These are phyloP conservation scores for Cryptosporidium muris DNA, from an alignment of 169 alveolate species.

Conservation along the genomic window DNA sequence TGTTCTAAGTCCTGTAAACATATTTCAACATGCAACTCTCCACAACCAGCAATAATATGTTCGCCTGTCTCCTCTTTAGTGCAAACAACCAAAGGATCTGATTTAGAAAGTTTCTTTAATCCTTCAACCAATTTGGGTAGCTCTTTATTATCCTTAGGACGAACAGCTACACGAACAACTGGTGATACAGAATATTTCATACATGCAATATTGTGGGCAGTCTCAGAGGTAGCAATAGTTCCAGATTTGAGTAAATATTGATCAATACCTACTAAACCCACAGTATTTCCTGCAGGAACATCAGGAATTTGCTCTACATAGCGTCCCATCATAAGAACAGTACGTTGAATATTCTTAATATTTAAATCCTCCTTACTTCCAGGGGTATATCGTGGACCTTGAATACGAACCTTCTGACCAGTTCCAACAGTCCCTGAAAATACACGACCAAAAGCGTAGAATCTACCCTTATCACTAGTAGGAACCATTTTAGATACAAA, in stretches of 20 bases:
- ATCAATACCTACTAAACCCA: conserved; percentile 98
- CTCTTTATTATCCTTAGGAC: conserved; percentile 97
- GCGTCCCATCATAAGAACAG: conserved; percentile 99
- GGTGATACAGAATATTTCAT: conserved; percentile 99
- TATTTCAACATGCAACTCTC: conserved; percentile 99
- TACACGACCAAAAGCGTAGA: conserved; percentile 99
- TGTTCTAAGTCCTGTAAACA: conserved; percentile 98
- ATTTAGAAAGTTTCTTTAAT: conserved; percentile 94
- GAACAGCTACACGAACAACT: conserved; percentile 99
- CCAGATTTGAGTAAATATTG: conserved; percentile 97
- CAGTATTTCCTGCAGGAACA: conserved; percentile 99
- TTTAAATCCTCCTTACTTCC: conserved; percentile 97
- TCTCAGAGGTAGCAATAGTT: conserved; percentile 95
- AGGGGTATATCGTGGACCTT: conserved; percentile 98
- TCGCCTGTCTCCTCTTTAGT: conserved; percentile 98
- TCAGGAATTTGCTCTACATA: conserved; percentile 95
- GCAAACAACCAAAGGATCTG: conserved; percentile 98
- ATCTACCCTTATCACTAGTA: conserved; percentile 98
- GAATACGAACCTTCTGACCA: conserved; percentile 97
- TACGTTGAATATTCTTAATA: conserved; percentile 95
- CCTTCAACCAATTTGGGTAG: conserved; percentile 99
- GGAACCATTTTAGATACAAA: conserved; percentile 99
- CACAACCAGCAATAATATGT: conserved; percentile 98
- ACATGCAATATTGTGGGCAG: conserved; percentile 96
- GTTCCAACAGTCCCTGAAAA: conserved; percentile 99